Base-by-base conservation (phyloP, 768 basidiomycete species). In the Neoboletus brunneissimus region DNA sequence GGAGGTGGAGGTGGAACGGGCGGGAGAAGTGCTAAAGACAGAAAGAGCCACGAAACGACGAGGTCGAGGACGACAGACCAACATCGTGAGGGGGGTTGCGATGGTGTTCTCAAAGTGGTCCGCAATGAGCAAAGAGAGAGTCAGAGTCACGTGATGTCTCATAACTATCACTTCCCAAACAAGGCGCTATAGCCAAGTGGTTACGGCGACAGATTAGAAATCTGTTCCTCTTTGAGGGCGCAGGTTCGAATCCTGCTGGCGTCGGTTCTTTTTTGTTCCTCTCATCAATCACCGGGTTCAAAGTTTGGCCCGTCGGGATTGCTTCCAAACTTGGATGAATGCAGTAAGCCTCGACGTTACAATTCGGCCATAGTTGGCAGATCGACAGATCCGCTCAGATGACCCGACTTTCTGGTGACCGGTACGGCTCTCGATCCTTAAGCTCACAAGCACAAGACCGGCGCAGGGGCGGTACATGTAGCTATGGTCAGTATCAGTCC, bases 171-270 rank as follows among this genome's bases (percentile, higher is more conserved):
- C 3, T 0, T 1, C 0, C 0, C 13, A 16, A 1, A 32, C 25
- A 72, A 66, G 83, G 82, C 82, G 81, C 83, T 82, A 84, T 85
- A 82, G 82, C 83, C 80, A 84, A 84, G 82, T 84, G 82, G 83
- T 85, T 85, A 85, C 79, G 78, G 83, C 83, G 83, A 84, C 81
- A 82, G 81, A 85, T 83, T 83, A 81, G 81, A 82, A 81, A 48
- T 51, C 51, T 51, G 51, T 51, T 51, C 51, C 51, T 51, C 42
- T 51, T 8, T 81, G 78, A 78, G 81, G 77, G 73, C 73, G 71
- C 73, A 72, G 71, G 71, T 72, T 72, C 71, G 72, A 72, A 72
- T 72, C 71, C 71, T 72, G 72, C 73, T 74, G 73, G 73, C 73
- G 70, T 74, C 71, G 71, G 15, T 50, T 45, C 62, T 67, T 58